Conservation (phyloP, 805 yeast species). For the Torulaspora maleeae region DNA sequence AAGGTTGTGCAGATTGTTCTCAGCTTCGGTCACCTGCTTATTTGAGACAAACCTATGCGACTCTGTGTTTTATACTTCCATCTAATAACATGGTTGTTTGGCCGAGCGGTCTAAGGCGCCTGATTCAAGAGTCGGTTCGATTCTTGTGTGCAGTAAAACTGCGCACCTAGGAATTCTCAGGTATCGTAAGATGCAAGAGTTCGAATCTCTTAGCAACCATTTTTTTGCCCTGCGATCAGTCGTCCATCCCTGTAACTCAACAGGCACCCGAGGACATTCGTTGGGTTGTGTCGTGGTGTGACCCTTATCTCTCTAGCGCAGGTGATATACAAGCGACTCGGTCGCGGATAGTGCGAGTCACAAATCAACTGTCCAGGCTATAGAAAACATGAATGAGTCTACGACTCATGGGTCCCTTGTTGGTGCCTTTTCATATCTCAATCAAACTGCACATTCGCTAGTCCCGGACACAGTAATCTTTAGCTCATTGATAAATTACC, state of each 20-base stretch:
- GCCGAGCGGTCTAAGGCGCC: conserved; percentile 39
- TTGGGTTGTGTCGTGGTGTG: background rate
- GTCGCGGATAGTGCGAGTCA: background rate
- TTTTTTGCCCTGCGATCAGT: conserved; percentile 10
- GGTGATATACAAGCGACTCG: background rate
- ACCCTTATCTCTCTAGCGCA: background rate
- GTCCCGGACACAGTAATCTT: conserved; percentile 16
- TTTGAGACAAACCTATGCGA: too few species aligned
- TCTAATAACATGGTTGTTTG: conserved; percentile 26
- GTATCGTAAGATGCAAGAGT: conserved; percentile 37
- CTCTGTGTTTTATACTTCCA: too few species aligned
- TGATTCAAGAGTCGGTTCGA: conserved; percentile 29
- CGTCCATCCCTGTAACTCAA: background rate
- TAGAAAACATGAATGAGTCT: conserved; percentile 5
- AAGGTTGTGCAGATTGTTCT: too few species aligned
- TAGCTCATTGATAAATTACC: conserved; percentile 20
- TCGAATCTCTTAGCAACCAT: conserved; percentile 37
- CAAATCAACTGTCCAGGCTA: background rate
- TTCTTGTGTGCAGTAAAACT: conserved; percentile 19
- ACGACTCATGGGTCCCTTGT: conserved; percentile 1
- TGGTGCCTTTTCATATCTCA: conserved; percentile 22
- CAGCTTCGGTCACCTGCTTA: too few species aligned
- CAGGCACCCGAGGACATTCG: background rate
- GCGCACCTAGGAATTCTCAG: conserved; percentile 27
- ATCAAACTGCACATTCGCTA: conserved; percentile 20